Base-by-base conservation (phyloP, 768 basidiomycete species). In the Hygrophoropsis aurantiaca region DNA sequence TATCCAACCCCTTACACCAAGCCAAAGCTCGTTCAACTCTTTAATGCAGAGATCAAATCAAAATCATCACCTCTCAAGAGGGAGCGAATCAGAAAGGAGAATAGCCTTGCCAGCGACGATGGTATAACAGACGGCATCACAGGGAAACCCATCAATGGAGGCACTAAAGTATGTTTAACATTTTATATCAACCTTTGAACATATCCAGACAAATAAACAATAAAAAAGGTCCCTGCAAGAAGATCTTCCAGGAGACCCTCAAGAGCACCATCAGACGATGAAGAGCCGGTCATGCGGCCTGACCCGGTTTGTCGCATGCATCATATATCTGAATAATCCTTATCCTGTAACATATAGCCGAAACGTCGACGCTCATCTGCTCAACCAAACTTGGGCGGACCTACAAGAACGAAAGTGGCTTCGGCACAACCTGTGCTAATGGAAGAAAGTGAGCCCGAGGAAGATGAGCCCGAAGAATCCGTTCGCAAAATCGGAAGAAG, bases 81-180 rank as follows among this genome's bases (percentile, higher is more conserved):
- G 49, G 84, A 90, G 52, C 73, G 81, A 38, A 47, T 83, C 32
- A 81, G 80, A 69, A 79, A 74, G 52, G 78, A 81, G 62, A 83
- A 81, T 42, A 90, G 86, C 53, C 64, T 76, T 42, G 82, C 91
- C 5, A 91, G 88, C 57, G 86, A 88, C 50, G 84, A 89, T 46
- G 90, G 90, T 4, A 92, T 93, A 43, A 81, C 72, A 32, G 87
- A 93, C 62, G 90, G 90, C 18, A 52, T 82, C n/a, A 91, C 90
- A 6, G 90, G 90, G n/a, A 66, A 76, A 60, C 84, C 78, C 27
- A 64, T 92, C 49, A 72, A 66, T 56, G 74, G 69, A 37, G 69
- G 65, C 40, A 58, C 62, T 40, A 77, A 75, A 71, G 83, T 81
- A 44, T 40, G 62, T 54, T 5, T 15, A 34, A 21, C 24, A 35